A percentile compares a stretch with the other conserved stretches of the same genome.
phyloP scores from a whole-genome alignment of 2,329 filamentous ascomycete genomes.

The Fusarium anguioides region DNA sequence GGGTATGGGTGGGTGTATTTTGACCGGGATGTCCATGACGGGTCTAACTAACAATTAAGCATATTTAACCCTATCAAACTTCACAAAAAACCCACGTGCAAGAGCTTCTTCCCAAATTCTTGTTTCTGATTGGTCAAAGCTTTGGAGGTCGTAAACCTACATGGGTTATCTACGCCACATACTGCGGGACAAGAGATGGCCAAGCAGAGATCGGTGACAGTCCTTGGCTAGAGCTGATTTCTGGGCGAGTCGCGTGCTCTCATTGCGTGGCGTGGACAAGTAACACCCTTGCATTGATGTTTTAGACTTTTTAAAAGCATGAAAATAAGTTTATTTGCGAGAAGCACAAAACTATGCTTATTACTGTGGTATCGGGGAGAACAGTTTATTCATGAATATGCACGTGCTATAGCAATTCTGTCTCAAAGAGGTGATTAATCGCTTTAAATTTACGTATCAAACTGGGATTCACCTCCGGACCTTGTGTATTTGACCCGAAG shows the following conservation, averaged over 20 bases:
- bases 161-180: not conserved
- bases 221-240: conserved; percentile 20
- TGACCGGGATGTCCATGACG: not conserved
- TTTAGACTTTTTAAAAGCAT: conserved; percentile 7
- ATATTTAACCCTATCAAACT: conserved; percentile 34
- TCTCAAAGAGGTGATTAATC: not conserved
- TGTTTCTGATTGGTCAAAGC: not conserved
- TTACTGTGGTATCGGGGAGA: not conserved
- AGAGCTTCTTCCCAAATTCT: not conserved
- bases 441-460: not conserved
- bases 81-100: conserved; percentile 26
- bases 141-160: not conserved
- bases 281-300: not conserved
- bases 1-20: not conserved
- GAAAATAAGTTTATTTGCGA: conserved; percentile 10
- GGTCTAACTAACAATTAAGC: conserved; percentile 27
- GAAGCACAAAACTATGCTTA: conserved; percentile 18
- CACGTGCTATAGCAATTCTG: conserved; percentile 9
- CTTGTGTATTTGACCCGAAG: not conserved
- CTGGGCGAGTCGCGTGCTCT: conserved; percentile 29
- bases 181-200: conserved; percentile 19
- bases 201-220: conserved; percentile 9
- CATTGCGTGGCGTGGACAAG: not conserved
- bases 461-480: not conserved
- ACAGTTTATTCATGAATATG: not conserved